Evolutionary conservation across 148 eudicot species (phyloP).

Genomic region (Vaccinium darrowii): DNA sequence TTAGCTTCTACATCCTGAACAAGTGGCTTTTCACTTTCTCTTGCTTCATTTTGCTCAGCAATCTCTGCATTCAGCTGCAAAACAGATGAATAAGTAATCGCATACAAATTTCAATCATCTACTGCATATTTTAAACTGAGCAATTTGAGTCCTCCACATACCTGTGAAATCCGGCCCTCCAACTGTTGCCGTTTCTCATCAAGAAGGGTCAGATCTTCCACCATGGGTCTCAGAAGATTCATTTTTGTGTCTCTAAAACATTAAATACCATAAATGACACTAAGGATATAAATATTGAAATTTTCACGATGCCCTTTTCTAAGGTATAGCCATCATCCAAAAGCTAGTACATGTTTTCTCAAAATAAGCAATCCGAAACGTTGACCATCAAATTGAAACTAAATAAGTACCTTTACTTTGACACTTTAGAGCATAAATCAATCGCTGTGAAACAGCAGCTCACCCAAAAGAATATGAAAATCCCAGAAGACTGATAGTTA

Average conservation of each 20-base stretch:
- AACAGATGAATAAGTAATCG: constrained; percentile 5
- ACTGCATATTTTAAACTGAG: background rate
- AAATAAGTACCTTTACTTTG: background rate
- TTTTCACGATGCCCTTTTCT: background rate
- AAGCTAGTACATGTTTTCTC: background rate
- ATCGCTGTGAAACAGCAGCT: background rate
- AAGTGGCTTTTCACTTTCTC: constrained; percentile 71
- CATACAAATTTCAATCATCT: background rate
- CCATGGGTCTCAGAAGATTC: constrained; percentile 38
- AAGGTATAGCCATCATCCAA: background rate
- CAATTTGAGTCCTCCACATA: constrained; percentile 14
- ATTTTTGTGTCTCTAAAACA: constrained; percentile 48
- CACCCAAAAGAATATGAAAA: background rate
- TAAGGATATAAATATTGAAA: constrained; percentile 5
- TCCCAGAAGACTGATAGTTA: background rate
- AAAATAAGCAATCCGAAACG: background rate
- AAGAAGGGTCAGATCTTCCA: constrained; percentile 42
- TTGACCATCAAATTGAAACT: background rate
- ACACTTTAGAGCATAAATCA: background rate
- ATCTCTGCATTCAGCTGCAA: constrained; percentile 68
- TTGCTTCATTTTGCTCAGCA: constrained; percentile 45
- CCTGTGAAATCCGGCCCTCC: constrained; percentile 55
- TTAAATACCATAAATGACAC: constrained; percentile 11
- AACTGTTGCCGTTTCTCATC: constrained; percentile 58
- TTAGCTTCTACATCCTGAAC: constrained; percentile 65